Evolutionary conservation across 164 flowering plant genomes (phyloP), one percentile per base, ranked within the genome.

Genomic region (Cinnamomum chago): DNA sequence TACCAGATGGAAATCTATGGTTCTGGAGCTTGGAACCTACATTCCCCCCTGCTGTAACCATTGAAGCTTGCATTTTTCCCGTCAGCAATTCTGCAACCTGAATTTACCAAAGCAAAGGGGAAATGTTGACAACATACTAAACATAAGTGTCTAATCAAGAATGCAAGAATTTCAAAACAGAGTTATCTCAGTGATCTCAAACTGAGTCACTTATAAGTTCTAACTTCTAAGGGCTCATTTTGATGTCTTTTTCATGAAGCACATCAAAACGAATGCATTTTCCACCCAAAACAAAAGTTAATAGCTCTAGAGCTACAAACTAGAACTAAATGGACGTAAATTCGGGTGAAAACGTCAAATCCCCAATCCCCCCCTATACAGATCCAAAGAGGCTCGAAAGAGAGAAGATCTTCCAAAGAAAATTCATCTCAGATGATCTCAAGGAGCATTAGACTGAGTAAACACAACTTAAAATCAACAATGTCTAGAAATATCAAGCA

Each of bases 31-130:
- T 84, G 68, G 80, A 81, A 17, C 89, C 82, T 22, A 79, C 14
- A 30, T 79, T 73, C 50, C 86, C 86, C 65, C 81, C 87, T 2
- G 73, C 76, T 20, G 81, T 72, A 76, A 52, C 78, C 5, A 80
- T 76, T 58, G 90, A 82, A 25, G 84, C 86, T 79, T 88, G 91
- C 95, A 92, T 90, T 82, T 84, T 89, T 52, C 68, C 80, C 78
- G 70, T 76, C 70, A 35, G 3, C 11, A 9, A 27, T 47, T 66
- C 70, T 17, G 70, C 13, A 50, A 12, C 67, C 28, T 22, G 66
- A 62, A 12, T n/a, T 4, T 12, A 28, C 12, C 15, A 64, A 22
- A 7, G 30, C 24, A 13, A 60, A 22, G 23, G 24, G 23, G 64
- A 60, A 22, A 11, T n/a, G 64, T 60, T 20, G 22, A 60, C 20